Conservation (phyloP, 1,284 basidiomycete species). For the Chalciporus sp. region DNA sequence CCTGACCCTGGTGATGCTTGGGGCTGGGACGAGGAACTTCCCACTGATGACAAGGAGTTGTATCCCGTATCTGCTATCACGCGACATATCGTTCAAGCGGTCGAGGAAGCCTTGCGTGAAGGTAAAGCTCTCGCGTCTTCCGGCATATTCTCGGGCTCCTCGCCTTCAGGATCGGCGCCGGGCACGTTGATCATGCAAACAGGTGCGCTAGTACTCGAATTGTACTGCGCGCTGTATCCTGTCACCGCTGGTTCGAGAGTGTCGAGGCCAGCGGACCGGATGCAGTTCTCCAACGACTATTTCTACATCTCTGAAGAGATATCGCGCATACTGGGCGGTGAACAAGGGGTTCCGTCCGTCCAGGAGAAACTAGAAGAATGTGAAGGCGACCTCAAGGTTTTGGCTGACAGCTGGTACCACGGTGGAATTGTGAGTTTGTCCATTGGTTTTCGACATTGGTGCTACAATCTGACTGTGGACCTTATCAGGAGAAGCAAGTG, state of each 20-base stretch:
- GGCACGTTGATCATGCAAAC: conserved; percentile 62
- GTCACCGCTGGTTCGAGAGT: conserved; percentile 61
- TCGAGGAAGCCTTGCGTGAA: conserved; percentile 61
- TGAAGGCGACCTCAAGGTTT: conserved; percentile 47
- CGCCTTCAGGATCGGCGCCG: conserved; percentile 34
- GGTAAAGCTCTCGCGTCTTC: conserved; percentile 58
- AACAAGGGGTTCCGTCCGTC: conserved; percentile 31
- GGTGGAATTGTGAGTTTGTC: conserved; percentile 60
- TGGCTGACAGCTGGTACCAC: conserved; percentile 70
- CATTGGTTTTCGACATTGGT: conserved; percentile 1
- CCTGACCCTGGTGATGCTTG: conserved; percentile 56
- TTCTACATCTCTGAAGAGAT: conserved; percentile 63
- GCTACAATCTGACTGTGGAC: conserved; percentile 6
- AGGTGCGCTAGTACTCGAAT: conserved; percentile 71
- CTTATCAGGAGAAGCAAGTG: conserved; percentile 25
- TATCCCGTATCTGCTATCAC: conserved; percentile 61
- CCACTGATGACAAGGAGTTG: conserved; percentile 44
- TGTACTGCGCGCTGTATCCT: conserved; percentile 85
- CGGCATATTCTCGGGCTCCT: conserved; percentile 46
- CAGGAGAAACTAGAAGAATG: conserved; percentile 55
- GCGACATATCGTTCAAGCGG: conserved; percentile 58
- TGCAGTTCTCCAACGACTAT: conserved; percentile 90
- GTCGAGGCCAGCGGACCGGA: conserved; percentile 58
- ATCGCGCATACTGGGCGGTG: conserved; percentile 38
- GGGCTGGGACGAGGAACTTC: conserved; percentile 59